Evolutionary conservation across 345 rosid species (phyloP), one percentile per base, ranked within the genome.

Genomic region (Chamaenerion angustifolium): DNA sequence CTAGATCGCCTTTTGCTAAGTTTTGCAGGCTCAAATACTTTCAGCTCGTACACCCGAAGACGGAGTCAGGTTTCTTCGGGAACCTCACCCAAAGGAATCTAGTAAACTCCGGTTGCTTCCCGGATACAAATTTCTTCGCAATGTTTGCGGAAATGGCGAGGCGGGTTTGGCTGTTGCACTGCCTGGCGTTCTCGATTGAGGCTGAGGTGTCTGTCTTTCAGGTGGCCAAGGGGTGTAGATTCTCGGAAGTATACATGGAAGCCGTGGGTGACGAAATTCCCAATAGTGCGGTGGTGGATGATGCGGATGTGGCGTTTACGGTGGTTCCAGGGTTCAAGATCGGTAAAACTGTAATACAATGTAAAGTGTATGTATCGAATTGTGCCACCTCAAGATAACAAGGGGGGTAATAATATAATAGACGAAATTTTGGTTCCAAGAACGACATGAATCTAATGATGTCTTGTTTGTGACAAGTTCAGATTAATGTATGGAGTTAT

Each of bases 221-320:
- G 67, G 86, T 80, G 16, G 19, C 51, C 17, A 67, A 42, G 44
- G 89, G 85, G 0, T 64, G 70, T 12, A 67, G 88, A 54, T 92
- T 75, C 69, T 83, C 98, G 0, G 89, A 92, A 63, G 89, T 87
- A 40, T 80, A 86, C 56, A 92, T 83, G 98, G 88, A 80, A 55
- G 67, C 85, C 46, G 72, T 82, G 11, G 58, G 80, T 0, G 89
- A 76, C 12, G 96, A 92, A n/a, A n/a, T n/a, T n/a, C n/a, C n/a
- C 0, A 50, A 51, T 3, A 57, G 44, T n/a, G 43, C 59, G 35
- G 56, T 55, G 41, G 83, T 63, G 41, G 58, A 74, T 15, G 90
- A 83, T 49, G 83, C 81, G 1, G 56, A 61, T 10, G 98, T 87
- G 3, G 88, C 80, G 0, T 87, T 84, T 63, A 83, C 95, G 0